Conservation (phyloP, 495 filamentous ascomycete genomes). For the Hypoxylon subgilvum region DNA sequence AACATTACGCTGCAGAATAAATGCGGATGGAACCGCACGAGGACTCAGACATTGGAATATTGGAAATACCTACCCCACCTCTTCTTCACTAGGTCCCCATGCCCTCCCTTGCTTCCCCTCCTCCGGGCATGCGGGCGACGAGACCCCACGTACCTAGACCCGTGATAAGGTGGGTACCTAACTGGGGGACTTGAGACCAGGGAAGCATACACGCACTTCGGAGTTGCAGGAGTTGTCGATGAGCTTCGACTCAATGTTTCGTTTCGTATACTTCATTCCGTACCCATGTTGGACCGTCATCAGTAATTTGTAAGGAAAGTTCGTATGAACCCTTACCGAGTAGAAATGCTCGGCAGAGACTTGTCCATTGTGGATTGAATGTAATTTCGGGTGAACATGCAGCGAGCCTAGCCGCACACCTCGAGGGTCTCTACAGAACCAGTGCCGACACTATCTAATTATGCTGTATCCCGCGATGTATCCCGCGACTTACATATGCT, state of each 20-base stretch:
- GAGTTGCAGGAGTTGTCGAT: no score
- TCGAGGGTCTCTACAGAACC: background rate
- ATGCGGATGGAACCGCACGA: conserved; percentile 1
- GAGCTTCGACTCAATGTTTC: no score
- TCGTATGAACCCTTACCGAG: background rate
- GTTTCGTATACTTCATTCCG: background rate
- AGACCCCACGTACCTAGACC: conserved; percentile 4
- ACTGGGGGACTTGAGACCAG: no score
- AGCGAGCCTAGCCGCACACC: conserved; percentile 19
- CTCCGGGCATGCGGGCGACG: background rate
- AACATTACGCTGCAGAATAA: background rate
- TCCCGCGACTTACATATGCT: no score
- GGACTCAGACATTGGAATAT: no score
- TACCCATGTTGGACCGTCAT: no score
- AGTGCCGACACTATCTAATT: no score
- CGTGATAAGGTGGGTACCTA: no score
- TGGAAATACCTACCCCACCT: conserved; percentile 2
- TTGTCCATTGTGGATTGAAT: background rate
- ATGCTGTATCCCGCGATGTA: no score
- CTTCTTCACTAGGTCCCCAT: background rate
- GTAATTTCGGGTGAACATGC: conserved; percentile 20
- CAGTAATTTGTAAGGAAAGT: conserved; percentile 5
- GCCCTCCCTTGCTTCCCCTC: background rate
- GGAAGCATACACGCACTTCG: no score
- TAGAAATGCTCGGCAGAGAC: background rate